phyloP scores from a whole-genome alignment of 1,284 basidiomycete genomes.

The Ustilago shanxiensis region DNA sequence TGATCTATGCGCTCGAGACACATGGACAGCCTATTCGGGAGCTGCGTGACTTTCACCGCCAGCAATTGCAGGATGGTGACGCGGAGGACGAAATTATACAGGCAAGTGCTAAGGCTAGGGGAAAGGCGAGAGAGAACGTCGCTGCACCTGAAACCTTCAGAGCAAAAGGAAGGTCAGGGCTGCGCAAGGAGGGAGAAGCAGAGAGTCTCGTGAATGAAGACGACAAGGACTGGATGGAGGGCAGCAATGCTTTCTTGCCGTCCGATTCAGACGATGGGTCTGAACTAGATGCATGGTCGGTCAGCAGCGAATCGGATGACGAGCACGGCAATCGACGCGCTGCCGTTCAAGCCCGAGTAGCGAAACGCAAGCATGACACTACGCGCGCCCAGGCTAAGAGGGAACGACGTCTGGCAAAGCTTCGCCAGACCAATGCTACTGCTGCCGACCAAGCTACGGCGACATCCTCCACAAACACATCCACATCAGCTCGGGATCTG shows the following conservation, averaged over 20 bases:
- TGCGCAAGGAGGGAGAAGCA: constrained; percentile 1
- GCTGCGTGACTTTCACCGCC: constrained; percentile 36
- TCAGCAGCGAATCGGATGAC: constrained; percentile 42
- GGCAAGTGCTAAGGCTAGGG: constrained; percentile 12
- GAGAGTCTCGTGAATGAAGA: not conserved
- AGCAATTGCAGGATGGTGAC: constrained; percentile 19
- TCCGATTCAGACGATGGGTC: constrained; percentile 54
- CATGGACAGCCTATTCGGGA: constrained; percentile 46
- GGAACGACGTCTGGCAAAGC: constrained; percentile 27
- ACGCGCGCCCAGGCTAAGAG: constrained; percentile 19
- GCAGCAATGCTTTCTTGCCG: constrained; percentile 36
- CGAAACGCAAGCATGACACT: constrained; percentile 34
- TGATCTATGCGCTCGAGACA: constrained; percentile 52
- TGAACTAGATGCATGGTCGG: constrained; percentile 44
- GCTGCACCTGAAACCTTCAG: constrained; percentile 12
- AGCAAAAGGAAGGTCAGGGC: not conserved
- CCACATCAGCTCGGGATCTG: constrained; percentile 25
- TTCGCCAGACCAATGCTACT: constrained; percentile 7
- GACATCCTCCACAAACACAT: not conserved
- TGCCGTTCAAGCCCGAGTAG: constrained; percentile 35
- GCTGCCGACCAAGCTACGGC: not conserved
- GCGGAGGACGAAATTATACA: constrained; percentile 5
- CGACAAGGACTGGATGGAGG: constrained; percentile 24
- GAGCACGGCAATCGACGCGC: constrained; percentile 34
- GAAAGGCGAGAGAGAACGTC: constrained; percentile 21